Base-by-base conservation (phyloP, 1,284 basidiomycete genomes). In the Trichosporon sp. region DNA sequence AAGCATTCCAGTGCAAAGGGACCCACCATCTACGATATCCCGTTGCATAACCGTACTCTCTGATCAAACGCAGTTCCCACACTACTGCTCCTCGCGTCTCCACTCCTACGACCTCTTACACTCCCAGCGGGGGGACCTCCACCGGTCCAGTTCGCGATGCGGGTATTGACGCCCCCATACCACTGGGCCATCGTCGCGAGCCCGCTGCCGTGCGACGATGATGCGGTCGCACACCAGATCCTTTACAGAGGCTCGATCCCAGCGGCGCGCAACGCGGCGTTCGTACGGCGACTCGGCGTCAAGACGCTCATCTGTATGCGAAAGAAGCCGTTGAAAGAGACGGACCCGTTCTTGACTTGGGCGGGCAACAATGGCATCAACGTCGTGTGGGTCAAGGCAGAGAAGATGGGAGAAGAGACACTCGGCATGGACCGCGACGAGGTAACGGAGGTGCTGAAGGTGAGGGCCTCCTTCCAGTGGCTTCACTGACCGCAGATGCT, bases 241-340 rank as follows among this genome's bases (percentile, higher is more conserved):
- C 76, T 83, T 19, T 83, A 82, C 67, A 72, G 82, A 38, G 82
- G 79, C 1, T 77, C 81, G 1, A 67, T 80, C 16, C 82, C 82
- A 0, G 76, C 75, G 0, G 68, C 71, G n/a, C 77, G 81, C 26
- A 83, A 82, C 67, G 73, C 79, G 6, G 68, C 77, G 4, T 82
- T 81, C 69, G 26, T 82, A 4, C 69, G 70, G 8, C 70, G 78
- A 8, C 81, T 90, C 11, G 78, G 88, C 0, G 84, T 88, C 14
- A 87, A 87, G 37, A 90, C 90, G 69, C 87, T 91, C 71, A 69
- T 84, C 0, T 85, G 86, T 16, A 83, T 90, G 12, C 83, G 85
- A 31, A 85, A 85, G 74, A 90, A 90, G 78, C 65, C 73, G 2
- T 67, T 80, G 35, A 76, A 78, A 43, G 76, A 76, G 3, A 76